Conservation (phyloP, 2,329 filamentous ascomycete genomes). For the Nemania sp. region DNA sequence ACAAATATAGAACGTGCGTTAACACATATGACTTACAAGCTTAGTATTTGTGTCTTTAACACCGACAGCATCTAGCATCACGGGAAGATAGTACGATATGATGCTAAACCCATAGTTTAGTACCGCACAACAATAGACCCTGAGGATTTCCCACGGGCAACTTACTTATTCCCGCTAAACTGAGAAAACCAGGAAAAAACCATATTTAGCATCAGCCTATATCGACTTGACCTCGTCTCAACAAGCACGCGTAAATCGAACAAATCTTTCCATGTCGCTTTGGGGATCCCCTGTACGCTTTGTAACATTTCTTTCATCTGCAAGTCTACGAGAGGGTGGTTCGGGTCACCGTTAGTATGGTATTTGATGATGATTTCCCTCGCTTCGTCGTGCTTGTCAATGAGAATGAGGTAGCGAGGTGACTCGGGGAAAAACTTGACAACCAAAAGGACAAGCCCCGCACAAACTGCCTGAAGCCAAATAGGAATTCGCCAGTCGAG, state of each 20-base stretch:
- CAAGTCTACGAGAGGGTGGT: conserved; percentile 56
- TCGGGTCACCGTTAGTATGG: conserved; percentile 57
- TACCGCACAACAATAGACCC: not conserved
- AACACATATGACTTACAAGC: conserved; percentile 43
- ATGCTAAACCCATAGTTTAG: conserved; percentile 43
- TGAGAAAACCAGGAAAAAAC: conserved; percentile 58
- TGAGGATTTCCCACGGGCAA: not conserved
- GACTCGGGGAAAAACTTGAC: conserved; percentile 54
- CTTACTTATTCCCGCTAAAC: conserved; percentile 55
- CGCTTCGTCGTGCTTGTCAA: conserved; percentile 53
- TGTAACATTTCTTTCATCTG: conserved; percentile 58
- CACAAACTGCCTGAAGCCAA: conserved; percentile 53
- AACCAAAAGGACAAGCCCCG: conserved; percentile 47
- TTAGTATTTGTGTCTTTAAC: conserved; percentile 56
- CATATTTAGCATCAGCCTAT: conserved; percentile 55
- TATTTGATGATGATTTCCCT: conserved; percentile 55
- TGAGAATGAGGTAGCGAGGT: conserved; percentile 52
- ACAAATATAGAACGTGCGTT: not conserved
- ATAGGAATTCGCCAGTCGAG: conserved; percentile 53
- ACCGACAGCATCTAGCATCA: conserved; percentile 56
- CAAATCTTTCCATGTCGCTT: conserved; percentile 54
- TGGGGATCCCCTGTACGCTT: conserved; percentile 50
- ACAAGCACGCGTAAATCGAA: conserved; percentile 54
- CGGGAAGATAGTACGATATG: conserved; percentile 55
- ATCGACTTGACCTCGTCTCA: conserved; percentile 52